These are phyloP conservation scores for Hypoxylon sp. DNA, from an alignment of 2,329 filamentous ascomycete species.

Conservation along the genomic window DNA sequence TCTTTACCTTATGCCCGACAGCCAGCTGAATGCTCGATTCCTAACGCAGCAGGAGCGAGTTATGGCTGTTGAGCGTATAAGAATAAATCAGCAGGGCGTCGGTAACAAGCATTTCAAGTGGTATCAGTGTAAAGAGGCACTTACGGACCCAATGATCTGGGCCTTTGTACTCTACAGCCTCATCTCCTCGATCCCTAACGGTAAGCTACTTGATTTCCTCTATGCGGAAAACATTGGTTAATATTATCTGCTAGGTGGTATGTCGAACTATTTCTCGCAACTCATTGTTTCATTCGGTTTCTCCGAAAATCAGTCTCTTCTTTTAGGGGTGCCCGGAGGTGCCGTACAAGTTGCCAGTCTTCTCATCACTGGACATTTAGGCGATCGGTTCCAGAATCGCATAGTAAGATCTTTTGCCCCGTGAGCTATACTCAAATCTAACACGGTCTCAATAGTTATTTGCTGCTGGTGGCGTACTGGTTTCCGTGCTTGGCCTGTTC, in stretches of 20 bases:
- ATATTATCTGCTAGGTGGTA: slow-evolving; percentile 45
- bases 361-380: slow-evolving; percentile 64
- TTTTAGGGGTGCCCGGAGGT: slow-evolving; percentile 76
- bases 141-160: slow-evolving; percentile 58
- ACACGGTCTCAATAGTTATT: slow-evolving; percentile 57
- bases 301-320: slow-evolving; percentile 71
- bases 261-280: slow-evolving; percentile 59
- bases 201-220: slow-evolving; percentile 37
- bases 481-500: slow-evolving; percentile 72
- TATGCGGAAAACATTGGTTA: neutral
- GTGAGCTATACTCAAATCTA: slow-evolving; percentile 21
- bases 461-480: slow-evolving; percentile 64
- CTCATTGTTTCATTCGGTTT: slow-evolving; percentile 72
- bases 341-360: slow-evolving; percentile 74
- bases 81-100: slow-evolving; percentile 76
- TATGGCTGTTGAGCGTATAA: slow-evolving; percentile 66
- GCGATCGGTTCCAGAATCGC: slow-evolving; percentile 69
- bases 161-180: slow-evolving; percentile 55
- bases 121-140: slow-evolving; percentile 67
- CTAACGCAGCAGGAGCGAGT: slow-evolving; percentile 72
- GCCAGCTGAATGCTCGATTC: slow-evolving; percentile 58
- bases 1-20: slow-evolving; percentile 64
- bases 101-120: slow-evolving; percentile 77
- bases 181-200: slow-evolving; percentile 58
- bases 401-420: slow-evolving; percentile 55